Evolutionary conservation across 495 filamentous ascomycete genomes (phyloP).

Genomic region (Aspergillus hancockii): DNA sequence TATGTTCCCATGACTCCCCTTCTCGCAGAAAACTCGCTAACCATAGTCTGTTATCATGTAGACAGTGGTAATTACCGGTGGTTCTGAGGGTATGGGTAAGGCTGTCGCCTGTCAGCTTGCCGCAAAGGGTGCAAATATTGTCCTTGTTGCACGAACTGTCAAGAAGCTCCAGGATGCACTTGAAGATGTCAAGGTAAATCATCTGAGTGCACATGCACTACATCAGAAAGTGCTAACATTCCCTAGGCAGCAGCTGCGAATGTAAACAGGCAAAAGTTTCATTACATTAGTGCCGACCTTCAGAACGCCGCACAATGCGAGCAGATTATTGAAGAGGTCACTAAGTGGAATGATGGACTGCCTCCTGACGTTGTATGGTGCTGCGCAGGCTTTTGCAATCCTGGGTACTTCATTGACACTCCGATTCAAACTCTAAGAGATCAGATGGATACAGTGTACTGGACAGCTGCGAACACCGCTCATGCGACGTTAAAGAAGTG

Average conservation of each 20-base stretch:
- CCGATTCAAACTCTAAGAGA: constrained; percentile 60
- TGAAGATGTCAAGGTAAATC: constrained; percentile 59
- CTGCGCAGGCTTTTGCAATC: constrained; percentile 75
- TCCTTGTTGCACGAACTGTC: constrained; percentile 78
- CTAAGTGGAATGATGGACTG: constrained; percentile 75
- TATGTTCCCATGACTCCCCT: constrained; percentile 39
- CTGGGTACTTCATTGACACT: constrained; percentile 77
- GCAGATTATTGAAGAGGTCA: constrained; percentile 69
- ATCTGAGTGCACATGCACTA: background rate
- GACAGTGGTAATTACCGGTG: constrained; percentile 88
- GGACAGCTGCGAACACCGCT: constrained; percentile 82
- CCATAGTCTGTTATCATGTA: constrained; percentile 30
- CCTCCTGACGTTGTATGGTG: constrained; percentile 90
- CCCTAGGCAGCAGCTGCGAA: constrained; percentile 58
- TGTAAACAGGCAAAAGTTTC: constrained; percentile 70
- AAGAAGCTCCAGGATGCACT: constrained; percentile 74
- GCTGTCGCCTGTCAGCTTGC: constrained; percentile 71
- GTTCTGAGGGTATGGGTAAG: constrained; percentile 89
- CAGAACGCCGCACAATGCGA: constrained; percentile 64
- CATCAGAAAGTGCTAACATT: constrained; percentile 16
- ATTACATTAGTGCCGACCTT: constrained; percentile 83
- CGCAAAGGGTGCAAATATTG: constrained; percentile 80
- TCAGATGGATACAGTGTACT: constrained; percentile 94
- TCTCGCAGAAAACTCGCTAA: constrained; percentile 13
- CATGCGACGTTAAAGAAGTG: constrained; percentile 59